Evolutionary conservation across 2,329 filamentous ascomycete species (phyloP).

Genomic region (Lasiodiplodia sp.): DNA sequence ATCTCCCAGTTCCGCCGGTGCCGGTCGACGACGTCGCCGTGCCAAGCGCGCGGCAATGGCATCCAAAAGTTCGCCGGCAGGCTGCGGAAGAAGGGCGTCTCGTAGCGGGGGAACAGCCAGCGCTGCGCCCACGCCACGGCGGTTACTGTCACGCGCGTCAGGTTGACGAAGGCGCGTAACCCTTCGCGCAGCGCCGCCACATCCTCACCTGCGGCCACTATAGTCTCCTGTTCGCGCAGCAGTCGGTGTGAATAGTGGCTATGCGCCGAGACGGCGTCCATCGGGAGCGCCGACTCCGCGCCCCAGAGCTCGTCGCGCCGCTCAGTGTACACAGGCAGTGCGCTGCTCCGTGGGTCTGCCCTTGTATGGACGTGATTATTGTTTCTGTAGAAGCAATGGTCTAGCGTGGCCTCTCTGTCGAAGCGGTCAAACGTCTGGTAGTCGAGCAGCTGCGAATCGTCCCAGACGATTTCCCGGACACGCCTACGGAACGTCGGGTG

Average conservation of each 20-base stretch:
- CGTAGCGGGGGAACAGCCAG: slow-evolving; percentile 47
- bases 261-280: not conserved
- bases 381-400: not conserved
- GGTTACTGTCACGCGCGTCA: slow-evolving; percentile 51
- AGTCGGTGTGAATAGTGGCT: slow-evolving; percentile 42
- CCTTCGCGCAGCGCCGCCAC: slow-evolving; percentile 44
- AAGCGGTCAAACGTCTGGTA: slow-evolving; percentile 34
- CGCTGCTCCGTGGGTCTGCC: not conserved
- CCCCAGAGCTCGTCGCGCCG: not conserved
- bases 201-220: slow-evolving; percentile 41
- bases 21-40: slow-evolving; percentile 32
- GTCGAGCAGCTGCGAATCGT: slow-evolving; percentile 44
- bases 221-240: slow-evolving; percentile 42
- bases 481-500: slow-evolving; percentile 43
- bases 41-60: slow-evolving; percentile 47
- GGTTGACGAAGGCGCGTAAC: slow-evolving; percentile 44
- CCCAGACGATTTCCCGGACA: slow-evolving; percentile 52
- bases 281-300: not conserved
- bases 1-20: not conserved
- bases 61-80: slow-evolving; percentile 52
- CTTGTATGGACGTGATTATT: not conserved
- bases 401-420: not conserved
- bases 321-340: not conserved
- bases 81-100: slow-evolving; percentile 53
- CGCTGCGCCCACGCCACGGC: slow-evolving; percentile 49